Base-by-base conservation (phyloP, 192 early-diverging fungal genomes). In the Podila horticola region DNA sequence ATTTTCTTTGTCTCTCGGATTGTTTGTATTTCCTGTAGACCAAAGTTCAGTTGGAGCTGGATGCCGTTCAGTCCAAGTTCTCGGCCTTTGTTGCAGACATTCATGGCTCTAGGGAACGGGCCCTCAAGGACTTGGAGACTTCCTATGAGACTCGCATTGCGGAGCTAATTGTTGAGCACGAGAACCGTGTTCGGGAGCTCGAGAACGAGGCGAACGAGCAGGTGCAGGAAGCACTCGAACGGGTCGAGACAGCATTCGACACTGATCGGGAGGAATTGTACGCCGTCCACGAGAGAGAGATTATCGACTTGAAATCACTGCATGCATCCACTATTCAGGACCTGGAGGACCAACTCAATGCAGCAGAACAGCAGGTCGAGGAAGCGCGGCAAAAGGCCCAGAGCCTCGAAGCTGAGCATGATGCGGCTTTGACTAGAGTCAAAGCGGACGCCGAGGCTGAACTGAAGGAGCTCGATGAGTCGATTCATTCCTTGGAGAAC, bases 211-310 rank as follows among this genome's bases (percentile, higher is more conserved):
- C 74, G 3, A 75, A 75, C n/a, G 69, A 72, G 20, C 70, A 73
- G 13, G 73, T 76, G 12, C 52, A 83, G 15, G 68, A 65, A 7
- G 72, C 69, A 28, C 38, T 82, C 17, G 84, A 74, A 3, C 12
- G 71, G 26, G 84, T 82, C 12, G 77, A 83, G 33, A 63, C 24
- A 13, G 84, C 72, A 17, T 79, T 79, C 61, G 84, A 71, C 17
- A 45, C 59, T 24, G 71, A 84, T 30, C 62, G 50, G 0, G 70
- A 79, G 17, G 48, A 58, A 11, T 36, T 75, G 34, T 24, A 58
- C 19, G 57, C 64, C 8, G 49, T 74, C n/a, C 72, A 81, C 26
- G 20, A 30, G 11, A 31, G 26, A 19, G 70, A 66, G 28, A n/a
- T 72, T 13, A 41, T 15, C 1, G n/a, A 64, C 10, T 19, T 82